Base-by-base conservation (phyloP, 192 early-diverging fungal species). In the Coemansia asiatica region DNA sequence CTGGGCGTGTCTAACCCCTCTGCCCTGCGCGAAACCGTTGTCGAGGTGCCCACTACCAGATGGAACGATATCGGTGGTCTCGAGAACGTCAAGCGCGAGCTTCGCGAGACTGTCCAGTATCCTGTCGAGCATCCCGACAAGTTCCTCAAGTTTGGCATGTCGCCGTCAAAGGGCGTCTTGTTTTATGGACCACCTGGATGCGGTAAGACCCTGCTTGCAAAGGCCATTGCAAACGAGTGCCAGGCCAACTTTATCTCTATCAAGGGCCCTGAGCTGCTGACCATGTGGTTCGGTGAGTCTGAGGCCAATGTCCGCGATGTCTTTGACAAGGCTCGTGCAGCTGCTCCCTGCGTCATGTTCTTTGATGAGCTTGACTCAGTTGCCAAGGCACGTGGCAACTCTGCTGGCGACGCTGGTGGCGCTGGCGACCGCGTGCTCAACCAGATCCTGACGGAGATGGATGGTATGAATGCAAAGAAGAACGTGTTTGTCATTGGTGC, bases 251-350 rank as follows among this genome's bases (percentile, higher is more conserved):
- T 98, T 75, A 98, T 98, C 68, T 94, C 92, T 13, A 96, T 98
- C 85, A 98, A 97, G 89, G 97, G 96, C 62, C 97, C 97, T 28
- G 97, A 99, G 81, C 85, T 99, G 57, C 87, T 99, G 61, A 98
- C 95, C 59, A 99, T 98, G 97, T 99, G 95, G 95, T 97, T 99
- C 72, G 97, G 97, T 81, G 97, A 99, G 80, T 97, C 95, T 8
- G 97, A 99, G 77, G 95, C 96, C 64, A 98, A 98, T 69, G 97
- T 98, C 44, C 95, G 97, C 58, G 94, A 98, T 79, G 95, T 99
- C 38, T 99, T 99, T 85, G 95, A 98, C 85, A 96, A 97, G 86
- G 97, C 95, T 18, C 90, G 96, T 63, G 93, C 95, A 4, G 96
- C 95, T 29, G 91, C 95, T 12, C 97, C 97, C 29, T 99, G 97